These are phyloP conservation scores for Wickerhamomyces queroliae DNA, from an alignment of 805 yeast species.

Conservation along the genomic window DNA sequence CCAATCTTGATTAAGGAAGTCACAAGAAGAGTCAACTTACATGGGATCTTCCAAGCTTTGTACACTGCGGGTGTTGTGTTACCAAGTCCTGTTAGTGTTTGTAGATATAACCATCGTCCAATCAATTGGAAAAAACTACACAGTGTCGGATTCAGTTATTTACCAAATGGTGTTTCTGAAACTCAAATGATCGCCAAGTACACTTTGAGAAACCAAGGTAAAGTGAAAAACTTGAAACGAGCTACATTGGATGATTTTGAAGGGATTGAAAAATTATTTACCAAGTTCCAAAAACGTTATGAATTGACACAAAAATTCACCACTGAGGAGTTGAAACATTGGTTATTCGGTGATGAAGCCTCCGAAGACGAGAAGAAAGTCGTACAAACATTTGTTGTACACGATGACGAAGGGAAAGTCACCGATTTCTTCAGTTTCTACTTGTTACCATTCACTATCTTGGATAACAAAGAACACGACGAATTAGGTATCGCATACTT, in stretches of 20 bases:
- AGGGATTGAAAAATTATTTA: constrained; percentile 53
- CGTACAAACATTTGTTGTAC: constrained; percentile 74
- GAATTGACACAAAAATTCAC: constrained; percentile 68
- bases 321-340: constrained; percentile 70
- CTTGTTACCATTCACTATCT: constrained; percentile 79
- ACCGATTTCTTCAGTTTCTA: constrained; percentile 91
- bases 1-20: constrained; percentile 93
- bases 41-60: constrained; percentile 90
- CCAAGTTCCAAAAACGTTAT: constrained; percentile 58
- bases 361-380: constrained; percentile 39
- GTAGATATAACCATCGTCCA: constrained; percentile 92
- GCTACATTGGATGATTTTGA: constrained; percentile 59
- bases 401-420: constrained; percentile 47
- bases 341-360: constrained; percentile 57
- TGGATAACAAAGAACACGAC: constrained; percentile 55
- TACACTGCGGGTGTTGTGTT: constrained; percentile 89
- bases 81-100: constrained; percentile 87
- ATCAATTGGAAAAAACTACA: constrained; percentile 84
- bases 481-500: constrained; percentile 82
- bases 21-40: constrained; percentile 83
- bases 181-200: constrained; percentile 64
- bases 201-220: constrained; percentile 49
- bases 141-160: constrained; percentile 84
- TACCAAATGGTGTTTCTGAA: constrained; percentile 71
- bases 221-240: constrained; percentile 42